These are phyloP conservation scores for Aureobasidium melanogenum DNA, from an alignment of 2,329 filamentous ascomycete species.

Conservation along the genomic window DNA sequence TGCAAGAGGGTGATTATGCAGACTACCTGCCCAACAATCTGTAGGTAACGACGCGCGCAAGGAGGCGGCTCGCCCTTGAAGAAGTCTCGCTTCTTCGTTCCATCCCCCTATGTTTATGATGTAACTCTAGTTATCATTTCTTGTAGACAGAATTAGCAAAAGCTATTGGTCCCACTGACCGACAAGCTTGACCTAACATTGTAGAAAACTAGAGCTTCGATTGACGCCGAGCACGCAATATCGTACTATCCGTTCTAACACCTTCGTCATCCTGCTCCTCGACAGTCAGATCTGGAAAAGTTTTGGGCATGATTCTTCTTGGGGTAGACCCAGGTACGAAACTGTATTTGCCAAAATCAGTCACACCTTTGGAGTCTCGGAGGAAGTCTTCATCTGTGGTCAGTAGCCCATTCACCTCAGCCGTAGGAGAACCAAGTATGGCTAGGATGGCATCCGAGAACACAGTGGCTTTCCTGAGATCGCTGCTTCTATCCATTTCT, in stretches of 20 bases:
- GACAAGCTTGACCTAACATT: too few species aligned
- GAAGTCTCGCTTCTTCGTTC: too few species aligned
- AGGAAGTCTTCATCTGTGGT: slow-evolving; percentile 77
- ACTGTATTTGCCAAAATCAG: slow-evolving; percentile 64
- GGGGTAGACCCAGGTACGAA: slow-evolving; percentile 56
- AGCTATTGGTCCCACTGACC: too few species aligned
- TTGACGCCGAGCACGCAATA: slow-evolving; percentile 15
- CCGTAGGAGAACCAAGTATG: slow-evolving; percentile 54
- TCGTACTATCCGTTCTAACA: slow-evolving; percentile 56
- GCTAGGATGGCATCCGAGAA: slow-evolving; percentile 73
- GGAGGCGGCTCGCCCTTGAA: too few species aligned
- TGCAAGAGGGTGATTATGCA: too few species aligned
- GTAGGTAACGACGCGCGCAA: too few species aligned
- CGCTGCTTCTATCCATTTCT: slow-evolving; percentile 19
- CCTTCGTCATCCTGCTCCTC: slow-evolving; percentile 76
- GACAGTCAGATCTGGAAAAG: slow-evolving; percentile 62
- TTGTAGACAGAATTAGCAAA: too few species aligned
- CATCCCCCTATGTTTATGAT: too few species aligned
- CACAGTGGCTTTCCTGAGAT: slow-evolving; percentile 42
- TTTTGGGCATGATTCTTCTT: slow-evolving; percentile 66
- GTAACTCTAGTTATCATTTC: too few species aligned
- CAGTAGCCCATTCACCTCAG: slow-evolving; percentile 60
- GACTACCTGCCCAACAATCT: too few species aligned
- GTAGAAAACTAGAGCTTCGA: slow-evolving; percentile 1
- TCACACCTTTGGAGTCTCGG: slow-evolving; percentile 51